Percentiles rank a stretch among this genome's conserved stretches.
These are phyloP conservation scores for Curvularia sp. DNA, from an alignment of 2,329 filamentous ascomycete species.

Conservation along the genomic window DNA sequence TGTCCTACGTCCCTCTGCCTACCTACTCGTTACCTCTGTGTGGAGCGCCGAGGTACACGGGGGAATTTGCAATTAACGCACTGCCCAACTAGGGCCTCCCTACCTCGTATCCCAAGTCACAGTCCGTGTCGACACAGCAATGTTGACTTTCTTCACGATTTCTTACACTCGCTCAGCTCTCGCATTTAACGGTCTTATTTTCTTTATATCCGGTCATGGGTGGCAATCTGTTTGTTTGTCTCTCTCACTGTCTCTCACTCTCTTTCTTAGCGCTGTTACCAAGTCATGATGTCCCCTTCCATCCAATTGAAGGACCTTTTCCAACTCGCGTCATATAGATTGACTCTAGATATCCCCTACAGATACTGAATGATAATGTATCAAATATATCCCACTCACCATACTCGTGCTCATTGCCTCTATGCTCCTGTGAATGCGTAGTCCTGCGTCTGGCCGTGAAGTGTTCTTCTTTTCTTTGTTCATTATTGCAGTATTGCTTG, in stretches of 20 bases:
- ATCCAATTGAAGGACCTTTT: constrained; percentile 6
- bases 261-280: background rate
- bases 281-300: constrained; percentile 7
- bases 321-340: constrained; percentile 7
- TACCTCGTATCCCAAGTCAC: background rate
- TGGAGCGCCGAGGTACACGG: constrained; percentile 35
- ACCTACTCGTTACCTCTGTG: constrained; percentile 17
- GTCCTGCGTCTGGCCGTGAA: background rate
- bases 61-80: constrained; percentile 25
- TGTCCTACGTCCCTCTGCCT: constrained; percentile 36
- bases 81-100: constrained; percentile 18
- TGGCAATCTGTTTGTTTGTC: constrained; percentile 5
- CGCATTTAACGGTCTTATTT: constrained; percentile 7
- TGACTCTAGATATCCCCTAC: constrained; percentile 14
- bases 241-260: background rate
- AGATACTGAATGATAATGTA: constrained; percentile 19
- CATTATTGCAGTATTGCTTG: background rate
- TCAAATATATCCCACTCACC: constrained; percentile 1
- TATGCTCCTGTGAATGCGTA: background rate
- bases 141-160: constrained; percentile 8
- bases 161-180: constrained; percentile 9
- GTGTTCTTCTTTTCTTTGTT: background rate
- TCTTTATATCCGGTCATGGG: background rate
- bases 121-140: constrained; percentile 1
- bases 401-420: background rate